Evolutionary conservation across 2,329 filamentous ascomycete genomes (phyloP).

Genomic region (Aspergillus eucalypticola): DNA sequence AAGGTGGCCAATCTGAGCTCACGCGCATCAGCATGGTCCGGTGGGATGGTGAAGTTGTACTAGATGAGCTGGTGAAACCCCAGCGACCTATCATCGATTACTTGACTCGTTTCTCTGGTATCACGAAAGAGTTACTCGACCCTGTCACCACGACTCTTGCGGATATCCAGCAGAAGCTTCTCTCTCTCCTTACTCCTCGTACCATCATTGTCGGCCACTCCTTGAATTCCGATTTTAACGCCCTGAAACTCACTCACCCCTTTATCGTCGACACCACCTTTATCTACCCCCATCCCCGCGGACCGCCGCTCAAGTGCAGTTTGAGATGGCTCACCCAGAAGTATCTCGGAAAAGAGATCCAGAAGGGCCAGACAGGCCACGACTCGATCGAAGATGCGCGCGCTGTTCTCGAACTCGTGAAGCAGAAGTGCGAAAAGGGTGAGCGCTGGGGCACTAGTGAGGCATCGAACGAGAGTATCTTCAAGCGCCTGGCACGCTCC

Average conservation of each 20-base stretch:
- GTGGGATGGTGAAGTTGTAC: constrained; percentile 78
- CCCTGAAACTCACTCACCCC: constrained; percentile 82
- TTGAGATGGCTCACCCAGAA: constrained; percentile 87
- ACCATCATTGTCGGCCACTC: constrained; percentile 51
- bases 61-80: constrained; percentile 93
- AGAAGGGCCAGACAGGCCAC: constrained; percentile 77
- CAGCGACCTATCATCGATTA: constrained; percentile 87
- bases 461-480: constrained; percentile 80
- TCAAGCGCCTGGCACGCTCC: constrained; percentile 72
- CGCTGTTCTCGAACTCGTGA: constrained; percentile 88
- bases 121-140: constrained; percentile 81
- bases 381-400: constrained; percentile 90
- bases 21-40: constrained; percentile 83
- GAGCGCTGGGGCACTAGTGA: constrained; percentile 81
- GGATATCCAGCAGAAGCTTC: constrained; percentile 78
- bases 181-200: constrained; percentile 62
- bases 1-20: constrained; percentile 74
- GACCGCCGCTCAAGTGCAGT: constrained; percentile 84
- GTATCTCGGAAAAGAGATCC: constrained; percentile 83
- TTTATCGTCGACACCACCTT: constrained; percentile 92
- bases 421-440: constrained; percentile 93
- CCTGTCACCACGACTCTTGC: constrained; percentile 77
- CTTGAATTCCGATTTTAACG: constrained; percentile 63
- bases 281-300: constrained; percentile 85
- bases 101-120: constrained; percentile 86